Evolutionary conservation across 2,329 filamentous ascomycete species (phyloP).

Genomic region (Fusarium staphyleae): DNA sequence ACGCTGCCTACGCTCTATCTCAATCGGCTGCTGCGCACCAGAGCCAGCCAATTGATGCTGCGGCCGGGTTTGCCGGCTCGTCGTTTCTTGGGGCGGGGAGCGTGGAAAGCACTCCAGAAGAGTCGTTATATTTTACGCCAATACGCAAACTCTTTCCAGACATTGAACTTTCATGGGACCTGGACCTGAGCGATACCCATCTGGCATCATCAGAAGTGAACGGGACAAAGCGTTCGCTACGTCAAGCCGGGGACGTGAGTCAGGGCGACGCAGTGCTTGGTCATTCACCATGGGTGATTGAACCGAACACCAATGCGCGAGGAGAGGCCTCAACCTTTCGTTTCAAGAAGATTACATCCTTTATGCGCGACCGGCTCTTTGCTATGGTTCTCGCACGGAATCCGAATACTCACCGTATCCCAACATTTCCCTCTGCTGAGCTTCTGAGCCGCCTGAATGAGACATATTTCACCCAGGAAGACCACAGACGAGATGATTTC

Average conservation of each 20-base stretch:
- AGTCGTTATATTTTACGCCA: slow-evolving; percentile 24
- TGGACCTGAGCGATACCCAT: slow-evolving; percentile 26
- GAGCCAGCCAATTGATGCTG: slow-evolving; percentile 19
- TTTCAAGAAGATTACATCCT: slow-evolving; percentile 15
- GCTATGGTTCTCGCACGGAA: slow-evolving; percentile 37
- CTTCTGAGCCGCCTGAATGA: slow-evolving; percentile 33
- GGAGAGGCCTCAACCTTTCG: slow-evolving; percentile 4
- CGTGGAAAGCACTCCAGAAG: slow-evolving; percentile 22
- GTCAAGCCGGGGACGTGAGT: slow-evolving; percentile 17
- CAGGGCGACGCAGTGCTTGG: slow-evolving; percentile 14
- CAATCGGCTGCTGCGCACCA: slow-evolving; percentile 23
- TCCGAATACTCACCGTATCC: slow-evolving; percentile 28
- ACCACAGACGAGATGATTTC: slow-evolving; percentile 28
- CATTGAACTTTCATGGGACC: slow-evolving; percentile 34
- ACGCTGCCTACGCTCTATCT: slow-evolving; percentile 24
- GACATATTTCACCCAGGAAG: slow-evolving; percentile 27
- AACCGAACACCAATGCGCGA: slow-evolving; percentile 17
- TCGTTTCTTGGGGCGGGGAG: slow-evolving; percentile 26
- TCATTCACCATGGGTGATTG: slow-evolving; percentile 30
- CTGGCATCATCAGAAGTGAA: slow-evolving; percentile 19
- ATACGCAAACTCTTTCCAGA: slow-evolving; percentile 28
- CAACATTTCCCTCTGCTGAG: slow-evolving; percentile 37
- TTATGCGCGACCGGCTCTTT: slow-evolving; percentile 35
- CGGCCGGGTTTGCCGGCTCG: slow-evolving; percentile 24
- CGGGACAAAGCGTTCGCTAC: slow-evolving; percentile 25